Evolutionary conservation across 179 eudicot species (phyloP).

Genomic region (Camellia oleifera): DNA sequence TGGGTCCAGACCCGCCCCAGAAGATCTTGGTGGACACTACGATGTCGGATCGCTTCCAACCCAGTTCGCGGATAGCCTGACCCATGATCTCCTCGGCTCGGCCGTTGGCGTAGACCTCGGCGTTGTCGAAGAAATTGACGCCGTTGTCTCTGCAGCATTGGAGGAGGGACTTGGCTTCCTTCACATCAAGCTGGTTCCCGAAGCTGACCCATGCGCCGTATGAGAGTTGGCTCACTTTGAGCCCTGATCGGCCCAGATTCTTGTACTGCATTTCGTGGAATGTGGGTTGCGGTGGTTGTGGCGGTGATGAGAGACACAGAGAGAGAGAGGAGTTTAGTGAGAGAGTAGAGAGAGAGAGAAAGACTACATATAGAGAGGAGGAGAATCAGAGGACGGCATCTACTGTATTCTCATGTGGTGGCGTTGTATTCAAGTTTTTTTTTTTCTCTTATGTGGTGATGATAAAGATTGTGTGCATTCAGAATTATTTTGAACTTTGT

Average conservation of each 20-base stretch:
- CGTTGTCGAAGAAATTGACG: conserved; percentile 95
- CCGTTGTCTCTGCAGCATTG: conserved; percentile 84
- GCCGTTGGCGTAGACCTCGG: conserved; percentile 96
- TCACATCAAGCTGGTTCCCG: conserved; percentile 91
- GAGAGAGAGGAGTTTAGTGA: background rate
- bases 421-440: too few species aligned
- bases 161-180: conserved; percentile 75
- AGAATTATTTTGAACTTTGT: too few species aligned
- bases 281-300: background rate
- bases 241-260: conserved; percentile 81
- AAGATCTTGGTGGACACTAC: conserved; percentile 92
- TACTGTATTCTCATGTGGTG: too few species aligned
- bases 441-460: too few species aligned
- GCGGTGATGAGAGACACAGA: background rate
- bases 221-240: conserved; percentile 87
- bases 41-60: conserved; percentile 88
- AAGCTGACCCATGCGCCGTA: conserved; percentile 96
- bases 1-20: conserved; percentile 96
- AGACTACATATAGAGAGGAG: too few species aligned
- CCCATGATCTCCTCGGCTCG: conserved; percentile 99
- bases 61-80: conserved; percentile 83
- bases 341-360: background rate
- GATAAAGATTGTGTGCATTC: too few species aligned
- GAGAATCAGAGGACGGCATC: too few species aligned
- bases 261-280: conserved; percentile 72